phyloP scores from a whole-genome alignment of 805 yeast species.

The Saturnispora saitoi region DNA sequence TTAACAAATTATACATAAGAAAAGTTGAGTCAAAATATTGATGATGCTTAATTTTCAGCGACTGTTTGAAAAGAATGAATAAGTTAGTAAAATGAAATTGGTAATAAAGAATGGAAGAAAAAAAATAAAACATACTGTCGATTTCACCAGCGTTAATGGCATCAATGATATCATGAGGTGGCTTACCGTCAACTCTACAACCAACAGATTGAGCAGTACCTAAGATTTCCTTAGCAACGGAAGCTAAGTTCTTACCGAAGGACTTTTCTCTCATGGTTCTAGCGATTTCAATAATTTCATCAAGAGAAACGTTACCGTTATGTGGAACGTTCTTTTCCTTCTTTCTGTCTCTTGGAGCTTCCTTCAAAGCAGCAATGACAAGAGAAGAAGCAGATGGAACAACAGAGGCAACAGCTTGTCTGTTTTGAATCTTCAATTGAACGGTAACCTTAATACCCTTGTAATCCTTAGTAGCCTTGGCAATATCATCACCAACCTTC shows the following conservation, averaged over 20 bases:
- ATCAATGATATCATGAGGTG: slow-evolving; percentile 98
- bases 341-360: slow-evolving; percentile 99
- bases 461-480: slow-evolving; percentile 98
- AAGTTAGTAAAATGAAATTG: slow-evolving; percentile 7
- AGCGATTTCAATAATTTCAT: slow-evolving; percentile 94
- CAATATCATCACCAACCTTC: slow-evolving; percentile 99
- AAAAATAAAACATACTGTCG: slow-evolving; percentile 41
- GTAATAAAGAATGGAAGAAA: neutral
- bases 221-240: slow-evolving; percentile 96
- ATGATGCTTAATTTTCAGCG: slow-evolving; percentile 57
- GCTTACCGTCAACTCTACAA: slow-evolving; percentile 98
- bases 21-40: slow-evolving; percentile 2
- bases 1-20: slow-evolving; percentile 19
- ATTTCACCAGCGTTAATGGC: slow-evolving; percentile 98
- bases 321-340: slow-evolving; percentile 99
- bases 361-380: slow-evolving; percentile 98
- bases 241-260: slow-evolving; percentile 94
- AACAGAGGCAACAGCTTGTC: slow-evolving; percentile 98
- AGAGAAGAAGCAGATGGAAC: slow-evolving; percentile 99
- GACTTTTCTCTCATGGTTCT: slow-evolving; percentile 97
- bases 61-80: slow-evolving; percentile 25
- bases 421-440: slow-evolving; percentile 97
- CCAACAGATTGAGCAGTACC: slow-evolving; percentile 99
- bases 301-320: slow-evolving; percentile 96
- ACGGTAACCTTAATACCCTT: slow-evolving; percentile 99